A percentile compares a stretch with the other conserved stretches of the same genome.
Conservation (phyloP, 139 green algal species). For the Eudorina sp. region DNA sequence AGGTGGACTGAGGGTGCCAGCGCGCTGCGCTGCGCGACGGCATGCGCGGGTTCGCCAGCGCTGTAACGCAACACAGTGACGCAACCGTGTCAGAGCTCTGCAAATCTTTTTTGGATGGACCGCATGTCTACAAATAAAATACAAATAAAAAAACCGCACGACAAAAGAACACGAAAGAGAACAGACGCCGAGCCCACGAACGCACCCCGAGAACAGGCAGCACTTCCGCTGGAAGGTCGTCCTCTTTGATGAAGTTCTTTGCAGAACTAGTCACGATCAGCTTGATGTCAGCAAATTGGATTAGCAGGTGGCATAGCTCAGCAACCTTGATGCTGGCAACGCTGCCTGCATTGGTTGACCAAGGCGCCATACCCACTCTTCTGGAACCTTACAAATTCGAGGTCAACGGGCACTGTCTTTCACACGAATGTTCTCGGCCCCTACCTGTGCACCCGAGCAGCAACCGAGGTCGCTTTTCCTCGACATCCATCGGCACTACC, state of each 20-base stretch:
- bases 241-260: constrained; percentile 70
- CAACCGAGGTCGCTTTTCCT: constrained; percentile 52
- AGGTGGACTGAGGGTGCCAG: no score
- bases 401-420: not conserved
- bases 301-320: constrained; percentile 62
- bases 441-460: constrained; percentile 73
- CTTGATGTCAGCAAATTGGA: constrained; percentile 67
- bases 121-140: no score
- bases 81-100: no score
- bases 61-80: no score
- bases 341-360: constrained; percentile 62
- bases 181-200: not conserved
- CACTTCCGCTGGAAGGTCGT: constrained; percentile 39
- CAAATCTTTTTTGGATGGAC: no score
- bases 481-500: no score
- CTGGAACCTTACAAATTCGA: not conserved
- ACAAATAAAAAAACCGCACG: no score
- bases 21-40: no score
- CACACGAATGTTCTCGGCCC: no score
- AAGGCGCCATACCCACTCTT: not conserved
- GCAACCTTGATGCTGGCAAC: constrained; percentile 84
- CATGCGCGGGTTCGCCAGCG: no score
- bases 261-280: constrained; percentile 71
- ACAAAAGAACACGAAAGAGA: no score
- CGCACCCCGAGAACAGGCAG: constrained; percentile 46